Base-by-base conservation (phyloP, 345 rosid species). In the Melaleuca quinquenervia region DNA sequence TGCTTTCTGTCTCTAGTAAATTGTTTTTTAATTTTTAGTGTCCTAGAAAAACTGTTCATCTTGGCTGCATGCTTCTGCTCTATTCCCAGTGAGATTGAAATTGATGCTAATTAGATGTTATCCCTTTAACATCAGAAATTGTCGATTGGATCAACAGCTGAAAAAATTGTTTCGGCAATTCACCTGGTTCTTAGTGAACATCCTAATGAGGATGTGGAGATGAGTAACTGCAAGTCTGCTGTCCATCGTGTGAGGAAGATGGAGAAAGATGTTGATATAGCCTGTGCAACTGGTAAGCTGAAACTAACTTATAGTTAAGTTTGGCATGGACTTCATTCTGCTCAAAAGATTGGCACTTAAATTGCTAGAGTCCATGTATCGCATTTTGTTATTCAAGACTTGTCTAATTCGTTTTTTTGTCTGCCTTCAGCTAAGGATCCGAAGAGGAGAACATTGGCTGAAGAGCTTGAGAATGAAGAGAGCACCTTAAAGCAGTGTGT, bases 121-220 rank as follows among this genome's bases (percentile, higher is more conserved):
- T 52, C 82, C 48, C 20, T 64, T 82, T 82, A 54, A 18, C 41
- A 82, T 36, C 96, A 97, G 99, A 97, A 95, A 92, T 87, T 93
- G 82, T 87, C 96, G 26, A 85, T 94, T 85, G 98, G 99, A 83
- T 92, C 98, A 64, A 87, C 92, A 22, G 96, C 98, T 56, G 99
- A 97, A 91, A 96, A 95, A 92, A 95, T 97, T 87, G 93, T 96
- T 56, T 96, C 99, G 1, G 99, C 99, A 26, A 94, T 92, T 89
- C 96, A 96, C 88, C 50, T 84, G 92, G 92, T 97, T 29, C 92
- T 93, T 55, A 90, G 94, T 85, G 99, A 96, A 51, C 94, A 92
- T 62, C 86, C 92, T n/a, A 92, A 90, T 70, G 98, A 97, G 89
- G 99, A 96, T 85, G 93, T 90, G 62, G 98, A 95, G 91, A 95